Percentiles rank a stretch among this genome's conserved stretches.
Conservation (phyloP, 352 stramenopile species). For the Phytophthora podocarpi region DNA sequence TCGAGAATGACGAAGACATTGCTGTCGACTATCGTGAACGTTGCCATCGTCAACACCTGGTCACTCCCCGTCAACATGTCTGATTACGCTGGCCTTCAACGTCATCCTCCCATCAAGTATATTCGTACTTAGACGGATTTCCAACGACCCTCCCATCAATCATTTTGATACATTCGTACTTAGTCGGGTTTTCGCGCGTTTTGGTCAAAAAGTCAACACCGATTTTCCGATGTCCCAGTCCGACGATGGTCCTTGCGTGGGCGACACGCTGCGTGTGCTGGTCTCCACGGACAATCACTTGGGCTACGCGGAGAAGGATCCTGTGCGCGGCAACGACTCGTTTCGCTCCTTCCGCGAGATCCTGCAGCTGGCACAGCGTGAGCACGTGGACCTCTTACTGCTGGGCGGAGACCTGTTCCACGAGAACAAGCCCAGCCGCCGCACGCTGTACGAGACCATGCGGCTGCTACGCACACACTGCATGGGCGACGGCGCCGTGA, state of each 20-base stretch:
- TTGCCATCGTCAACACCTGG: background rate
- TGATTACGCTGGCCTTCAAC: background rate
- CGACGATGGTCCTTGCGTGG: constrained; percentile 18
- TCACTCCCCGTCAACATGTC: too few species aligned
- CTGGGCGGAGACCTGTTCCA: constrained; percentile 99
- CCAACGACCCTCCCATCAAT: too few species aligned
- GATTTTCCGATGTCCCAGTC: constrained; percentile 19
- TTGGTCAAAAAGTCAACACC: background rate
- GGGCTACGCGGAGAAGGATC: constrained; percentile 96
- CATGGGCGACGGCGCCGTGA: constrained; percentile 88
- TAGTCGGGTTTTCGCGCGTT: constrained; percentile 2
- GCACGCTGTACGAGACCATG: constrained; percentile 97
- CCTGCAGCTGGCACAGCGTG: constrained; percentile 63
- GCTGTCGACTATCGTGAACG: background rate
- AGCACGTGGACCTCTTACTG: constrained; percentile 92
- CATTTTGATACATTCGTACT: too few species aligned
- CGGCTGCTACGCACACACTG: constrained; percentile 95
- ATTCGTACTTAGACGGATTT: too few species aligned
- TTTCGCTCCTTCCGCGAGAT: constrained; percentile 92
- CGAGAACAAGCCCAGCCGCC: constrained; percentile 98
- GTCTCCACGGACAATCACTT: constrained; percentile 99
- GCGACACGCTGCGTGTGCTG: constrained; percentile 87
- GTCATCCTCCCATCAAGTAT: background rate
- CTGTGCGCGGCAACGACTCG: constrained; percentile 94
- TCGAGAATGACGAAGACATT: background rate